These are phyloP conservation scores for Alloascoidea hylecoeti DNA, from an alignment of 805 yeast species.

Conservation along the genomic window DNA sequence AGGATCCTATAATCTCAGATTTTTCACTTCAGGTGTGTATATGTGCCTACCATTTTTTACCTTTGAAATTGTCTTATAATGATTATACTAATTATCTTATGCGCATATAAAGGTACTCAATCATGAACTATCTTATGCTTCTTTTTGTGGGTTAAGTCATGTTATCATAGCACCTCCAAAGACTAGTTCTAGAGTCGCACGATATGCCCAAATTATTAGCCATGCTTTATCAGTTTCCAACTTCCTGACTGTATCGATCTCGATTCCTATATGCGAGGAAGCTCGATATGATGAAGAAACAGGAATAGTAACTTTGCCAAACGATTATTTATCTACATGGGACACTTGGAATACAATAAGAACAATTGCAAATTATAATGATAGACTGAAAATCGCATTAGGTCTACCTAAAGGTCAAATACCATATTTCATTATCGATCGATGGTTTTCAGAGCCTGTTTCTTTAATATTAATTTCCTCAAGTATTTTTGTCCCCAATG, in stretches of 20 bases:
- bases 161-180: conserved; percentile 54
- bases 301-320: no score
- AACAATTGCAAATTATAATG: conserved; percentile 35
- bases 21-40: conserved; percentile 35
- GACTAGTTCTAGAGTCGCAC: conserved; percentile 34
- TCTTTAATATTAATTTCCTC: conserved; percentile 40
- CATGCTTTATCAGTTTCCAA: conserved; percentile 10
- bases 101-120: conserved; percentile 18
- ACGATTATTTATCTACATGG: conserved; percentile 50
- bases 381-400: conserved; percentile 51
- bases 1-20: conserved; percentile 31
- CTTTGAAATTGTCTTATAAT: neutral
- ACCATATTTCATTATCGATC: conserved; percentile 31
- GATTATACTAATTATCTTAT: neutral
- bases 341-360: conserved; percentile 62
- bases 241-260: neutral
- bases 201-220: conserved; percentile 29
- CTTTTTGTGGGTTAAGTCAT: conserved; percentile 39
- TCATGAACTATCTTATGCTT: conserved; percentile 45
- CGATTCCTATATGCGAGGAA: conserved; percentile 25
- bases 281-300: conserved; percentile 10
- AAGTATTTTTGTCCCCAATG: conserved; percentile 41
- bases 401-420: conserved; percentile 54
- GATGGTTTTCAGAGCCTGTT: conserved; percentile 64
- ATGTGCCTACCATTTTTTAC: no score